Base-by-base conservation (phyloP, 305 asterid species). In the Ajuga reptans region DNA sequence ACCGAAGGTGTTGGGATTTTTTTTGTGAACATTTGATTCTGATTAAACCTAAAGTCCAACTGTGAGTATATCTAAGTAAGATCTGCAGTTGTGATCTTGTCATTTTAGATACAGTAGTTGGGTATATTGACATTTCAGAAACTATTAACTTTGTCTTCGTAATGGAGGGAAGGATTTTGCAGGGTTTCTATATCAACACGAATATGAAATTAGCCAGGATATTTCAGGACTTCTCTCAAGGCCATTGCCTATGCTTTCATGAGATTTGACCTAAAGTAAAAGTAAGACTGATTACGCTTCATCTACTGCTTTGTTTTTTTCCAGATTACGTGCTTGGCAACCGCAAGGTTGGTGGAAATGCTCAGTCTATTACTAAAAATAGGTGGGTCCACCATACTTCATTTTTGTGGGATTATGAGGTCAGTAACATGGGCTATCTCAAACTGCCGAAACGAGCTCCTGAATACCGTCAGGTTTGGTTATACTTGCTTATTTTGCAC, bases 351-450 rank as follows among this genome's bases (percentile, higher is more conserved):
- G 97, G 98, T 33, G 98, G 98, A 68, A 90, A 93, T 80, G 97
- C 98, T n/a, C 97, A 90, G 73, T 89, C 98, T 47, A 90, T 93
- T 64, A 93, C 87, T 31, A 90, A 88, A 73, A 39, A 74, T 29
- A 80, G 98, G 74, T 93, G 98, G 98, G 78, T 93, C 55, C 98
- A 90, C 78, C 97, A 90, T 75, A 87, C 97, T 5, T 93, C 96
- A 14, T 90, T 93, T 74, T 64, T 93, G 67, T 93, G 98, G 98
- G 98, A 93, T 78, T 93, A 82, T 75, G 85, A 86, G 69, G 66
- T 31, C 42, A 71, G 62, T 36, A 89, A 87, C 83, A 93, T 93
- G 99, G 83, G 65, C 21, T 89, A 90, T 76, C 97, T 90, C 79
- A 93, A 89, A 71, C 85, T 70, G 77, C 98, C 99, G 12, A 83